A percentile compares a stretch with the other conserved stretches of the same genome.
These are phyloP conservation scores for Dichotomocladium elegans DNA, from an alignment of 371 early-diverging fungal species.

Conservation along the genomic window DNA sequence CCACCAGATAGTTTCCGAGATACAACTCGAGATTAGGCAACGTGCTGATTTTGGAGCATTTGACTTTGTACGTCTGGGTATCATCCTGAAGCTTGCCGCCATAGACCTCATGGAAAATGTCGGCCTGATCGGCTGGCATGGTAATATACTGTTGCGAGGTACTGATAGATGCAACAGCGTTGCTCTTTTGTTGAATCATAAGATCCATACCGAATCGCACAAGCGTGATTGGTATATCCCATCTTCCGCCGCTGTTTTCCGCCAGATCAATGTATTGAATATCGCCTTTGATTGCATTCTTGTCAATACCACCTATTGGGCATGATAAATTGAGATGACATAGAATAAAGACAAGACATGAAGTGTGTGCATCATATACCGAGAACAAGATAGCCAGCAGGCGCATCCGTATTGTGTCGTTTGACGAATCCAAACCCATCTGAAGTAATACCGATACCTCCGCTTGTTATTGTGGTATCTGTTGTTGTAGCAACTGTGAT, in stretches of 20 bases:
- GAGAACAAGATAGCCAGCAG: constrained; percentile 37
- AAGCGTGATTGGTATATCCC: constrained; percentile 41
- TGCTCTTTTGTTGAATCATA: constrained; percentile 23
- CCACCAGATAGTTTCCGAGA: constrained; percentile 31
- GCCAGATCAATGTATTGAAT: constrained; percentile 32
- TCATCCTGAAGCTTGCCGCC: constrained; percentile 21
- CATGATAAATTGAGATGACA: neutral
- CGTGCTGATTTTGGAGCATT: constrained; percentile 28
- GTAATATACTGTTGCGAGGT: constrained; percentile 30
- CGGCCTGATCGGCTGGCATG: constrained; percentile 43
- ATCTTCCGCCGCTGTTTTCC: constrained; percentile 25
- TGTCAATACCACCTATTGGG: constrained; percentile 32
- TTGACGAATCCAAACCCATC: constrained; percentile 36
- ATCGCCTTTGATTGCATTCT: constrained; percentile 28
- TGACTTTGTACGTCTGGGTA: constrained; percentile 29
- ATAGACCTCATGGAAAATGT: constrained; percentile 34
- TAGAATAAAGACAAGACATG: neutral
- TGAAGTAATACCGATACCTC: constrained; percentile 15
- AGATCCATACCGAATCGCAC: constrained; percentile 29
- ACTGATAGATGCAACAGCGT: constrained; percentile 35
- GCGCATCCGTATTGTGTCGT: constrained; percentile 14
- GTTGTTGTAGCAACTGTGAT: neutral
- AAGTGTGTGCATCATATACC: constrained; percentile 6
- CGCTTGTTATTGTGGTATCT: neutral
- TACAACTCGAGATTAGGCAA: constrained; percentile 35